phyloP scores from a whole-genome alignment of 441 rosid genomes.

The Bocquillonia castaneifolia region DNA sequence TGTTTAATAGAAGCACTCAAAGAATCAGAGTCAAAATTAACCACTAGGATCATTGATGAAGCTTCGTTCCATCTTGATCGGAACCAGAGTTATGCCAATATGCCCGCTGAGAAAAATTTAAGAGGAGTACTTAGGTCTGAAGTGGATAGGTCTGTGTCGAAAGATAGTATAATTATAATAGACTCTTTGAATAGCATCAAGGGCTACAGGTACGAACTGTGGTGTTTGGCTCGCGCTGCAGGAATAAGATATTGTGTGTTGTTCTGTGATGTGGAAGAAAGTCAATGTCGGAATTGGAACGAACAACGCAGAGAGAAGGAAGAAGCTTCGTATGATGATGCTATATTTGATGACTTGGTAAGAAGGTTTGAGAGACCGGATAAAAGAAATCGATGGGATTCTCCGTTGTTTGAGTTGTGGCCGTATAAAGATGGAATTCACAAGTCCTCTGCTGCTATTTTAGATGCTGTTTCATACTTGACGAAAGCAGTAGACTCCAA shows the following conservation, averaged over 20 bases:
- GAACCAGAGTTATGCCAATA: constrained; percentile 77
- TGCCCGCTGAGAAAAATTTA: constrained; percentile 84
- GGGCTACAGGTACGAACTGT: constrained; percentile 89
- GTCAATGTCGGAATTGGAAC: constrained; percentile 67
- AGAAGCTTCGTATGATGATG: constrained; percentile 52
- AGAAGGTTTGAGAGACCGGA: constrained; percentile 91
- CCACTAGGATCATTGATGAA: constrained; percentile 64
- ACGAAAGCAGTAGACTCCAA: constrained; percentile 72
- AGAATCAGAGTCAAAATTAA: constrained; percentile 58
- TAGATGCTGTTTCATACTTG: constrained; percentile 69
- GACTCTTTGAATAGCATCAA: constrained; percentile 93
- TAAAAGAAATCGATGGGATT: constrained; percentile 90
- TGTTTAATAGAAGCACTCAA: constrained; percentile 59
- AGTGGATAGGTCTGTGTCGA: constrained; percentile 93
- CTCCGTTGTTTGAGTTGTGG: constrained; percentile 77
- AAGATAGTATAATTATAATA: constrained; percentile 65
- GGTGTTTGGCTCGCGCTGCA: constrained; percentile 93
- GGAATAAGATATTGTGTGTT: constrained; percentile 78
- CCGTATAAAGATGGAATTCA: constrained; percentile 53
- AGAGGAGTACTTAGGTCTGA: constrained; percentile 89
- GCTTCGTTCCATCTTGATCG: constrained; percentile 79
- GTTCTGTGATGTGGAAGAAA: constrained; percentile 65
- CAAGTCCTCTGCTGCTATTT: constrained; percentile 53
- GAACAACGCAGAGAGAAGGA: constrained; percentile 58
- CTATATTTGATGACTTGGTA: constrained; percentile 63